A percentile compares a stretch with the other conserved stretches of the same genome.
Conservation (phyloP, 2,329 filamentous ascomycete species). For the Paecilomyces niveus region DNA sequence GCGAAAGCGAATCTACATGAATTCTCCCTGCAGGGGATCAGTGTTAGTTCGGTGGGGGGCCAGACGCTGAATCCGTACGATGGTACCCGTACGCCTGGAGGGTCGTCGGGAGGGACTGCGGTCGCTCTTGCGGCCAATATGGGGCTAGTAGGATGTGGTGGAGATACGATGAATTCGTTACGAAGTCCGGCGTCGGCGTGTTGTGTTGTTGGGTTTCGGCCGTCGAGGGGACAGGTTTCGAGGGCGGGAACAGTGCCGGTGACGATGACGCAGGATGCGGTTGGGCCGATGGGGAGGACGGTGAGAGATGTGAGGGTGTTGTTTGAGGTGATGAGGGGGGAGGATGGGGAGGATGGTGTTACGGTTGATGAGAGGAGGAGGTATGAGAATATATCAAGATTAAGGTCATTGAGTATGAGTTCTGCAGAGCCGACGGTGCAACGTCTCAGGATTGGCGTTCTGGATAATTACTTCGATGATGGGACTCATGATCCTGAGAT, state of each 20-base stretch:
- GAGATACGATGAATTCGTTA: constrained; percentile 57
- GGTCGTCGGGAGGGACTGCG: constrained; percentile 57
- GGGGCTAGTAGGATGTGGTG: constrained; percentile 52
- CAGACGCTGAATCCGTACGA: constrained; percentile 64
- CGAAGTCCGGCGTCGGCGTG: constrained; percentile 57
- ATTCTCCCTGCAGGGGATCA: constrained; percentile 57
- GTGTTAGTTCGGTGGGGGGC: constrained; percentile 55
- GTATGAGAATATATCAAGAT: neutral
- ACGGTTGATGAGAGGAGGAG: constrained; percentile 19
- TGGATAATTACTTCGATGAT: constrained; percentile 52
- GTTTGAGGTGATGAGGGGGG: constrained; percentile 19
- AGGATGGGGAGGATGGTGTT: constrained; percentile 6
- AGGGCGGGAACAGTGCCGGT: constrained; percentile 49
- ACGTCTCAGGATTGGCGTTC: constrained; percentile 36
- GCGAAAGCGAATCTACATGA: constrained; percentile 59
- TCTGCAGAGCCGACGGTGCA: too few relatives aligned
- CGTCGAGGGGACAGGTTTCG: constrained; percentile 48
- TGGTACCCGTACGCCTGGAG: constrained; percentile 55
- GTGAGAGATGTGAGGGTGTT: constrained; percentile 19
- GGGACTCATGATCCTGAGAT: constrained; percentile 46
- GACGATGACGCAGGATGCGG: constrained; percentile 49
- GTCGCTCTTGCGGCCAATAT: constrained; percentile 54
- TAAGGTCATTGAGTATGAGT: too few relatives aligned
- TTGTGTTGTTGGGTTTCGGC: constrained; percentile 53
- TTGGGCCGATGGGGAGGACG: constrained; percentile 50